Base-by-base conservation (phyloP, 1,284 basidiomycete genomes). In the Sparassis latifolia region DNA sequence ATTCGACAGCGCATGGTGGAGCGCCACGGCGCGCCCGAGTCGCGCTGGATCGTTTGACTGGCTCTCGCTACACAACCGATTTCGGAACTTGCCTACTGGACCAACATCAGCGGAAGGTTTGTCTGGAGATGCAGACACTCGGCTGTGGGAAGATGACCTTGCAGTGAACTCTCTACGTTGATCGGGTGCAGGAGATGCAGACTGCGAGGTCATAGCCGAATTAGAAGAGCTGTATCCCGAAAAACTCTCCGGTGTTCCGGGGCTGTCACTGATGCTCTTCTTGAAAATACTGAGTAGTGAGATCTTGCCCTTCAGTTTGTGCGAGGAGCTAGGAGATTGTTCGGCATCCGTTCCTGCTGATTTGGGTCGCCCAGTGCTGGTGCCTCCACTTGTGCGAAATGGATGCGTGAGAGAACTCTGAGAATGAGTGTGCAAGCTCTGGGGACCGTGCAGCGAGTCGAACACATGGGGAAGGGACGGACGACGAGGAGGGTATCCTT, bases 341-440 rank as follows among this genome's bases (percentile, higher is more conserved):
- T 79, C 79, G 50, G 75, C 75, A 52, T 74, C 79, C 37, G 68
- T 78, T 28, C 80, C 80, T 20, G 79, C 80, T 28, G 80, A 83
- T 38, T 77, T 72, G 32, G 81, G 80, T 49, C 81, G 65, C 33
- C 73, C 74, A 33, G 71, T 20, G 20, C 20, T 20, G 20, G 20
- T 20, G 20, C 20, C 20, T 20, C 20, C 69, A 53, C 65, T 71
- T 10, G 61, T 53, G 10, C 52, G 48, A 1, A 60, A 52, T 54
- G 46, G 52, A 43, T 46, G 58, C 49, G 55, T 48, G 43, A 60
- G 42, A 75, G 60, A 38, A 76, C 76, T 47, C 76, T 73, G 48
- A 74, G 68, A 35, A 73, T 69, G 42, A 60, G 44, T 58, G 4
- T 55, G 56, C 44, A 58, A 20, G 20, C 20, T 20, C 20, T 20